Conservation (phyloP, 768 basidiomycete genomes). For the Xanthoconium purpureum region DNA sequence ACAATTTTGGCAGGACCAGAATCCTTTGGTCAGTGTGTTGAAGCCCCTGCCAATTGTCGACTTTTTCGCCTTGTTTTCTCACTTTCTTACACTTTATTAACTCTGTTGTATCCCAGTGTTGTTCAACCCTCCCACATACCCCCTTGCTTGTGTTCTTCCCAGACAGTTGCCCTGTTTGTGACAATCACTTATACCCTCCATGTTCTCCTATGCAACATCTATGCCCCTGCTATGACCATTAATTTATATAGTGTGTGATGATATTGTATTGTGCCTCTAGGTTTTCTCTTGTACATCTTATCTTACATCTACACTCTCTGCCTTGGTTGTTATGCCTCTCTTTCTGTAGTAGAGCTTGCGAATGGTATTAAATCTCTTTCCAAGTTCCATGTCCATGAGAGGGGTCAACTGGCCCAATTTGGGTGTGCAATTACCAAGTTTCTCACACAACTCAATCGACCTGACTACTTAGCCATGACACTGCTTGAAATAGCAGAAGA, state of each 20-base stretch:
- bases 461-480: constrained; percentile 45
- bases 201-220: constrained; percentile 18
- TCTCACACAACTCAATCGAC: neutral
- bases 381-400: neutral
- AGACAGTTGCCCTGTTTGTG: constrained; percentile 1
- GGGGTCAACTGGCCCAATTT: neutral
- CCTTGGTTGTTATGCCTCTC: constrained; percentile 9
- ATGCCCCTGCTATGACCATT: constrained; percentile 15
- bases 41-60: constrained; percentile 54
- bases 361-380: neutral
- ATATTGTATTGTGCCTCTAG: constrained; percentile 29
- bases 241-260: constrained; percentile 5
- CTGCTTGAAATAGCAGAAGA: constrained; percentile 79
- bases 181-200: constrained; percentile 17
- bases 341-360: neutral
- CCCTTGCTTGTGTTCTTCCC: neutral
- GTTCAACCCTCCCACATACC: constrained; percentile 19
- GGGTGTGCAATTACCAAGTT: neutral
- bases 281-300: constrained; percentile 10
- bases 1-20: constrained; percentile 50
- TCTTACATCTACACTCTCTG: constrained; percentile 20
- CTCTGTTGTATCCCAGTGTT: constrained; percentile 21
- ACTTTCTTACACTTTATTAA: constrained; percentile 17
- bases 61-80: constrained; percentile 42
- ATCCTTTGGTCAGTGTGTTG: constrained; percentile 42